Percentiles rank a stretch among this genome's conserved stretches.
phyloP scores from a whole-genome alignment of 306 rosid species.

The Fragaria ananassa region DNA sequence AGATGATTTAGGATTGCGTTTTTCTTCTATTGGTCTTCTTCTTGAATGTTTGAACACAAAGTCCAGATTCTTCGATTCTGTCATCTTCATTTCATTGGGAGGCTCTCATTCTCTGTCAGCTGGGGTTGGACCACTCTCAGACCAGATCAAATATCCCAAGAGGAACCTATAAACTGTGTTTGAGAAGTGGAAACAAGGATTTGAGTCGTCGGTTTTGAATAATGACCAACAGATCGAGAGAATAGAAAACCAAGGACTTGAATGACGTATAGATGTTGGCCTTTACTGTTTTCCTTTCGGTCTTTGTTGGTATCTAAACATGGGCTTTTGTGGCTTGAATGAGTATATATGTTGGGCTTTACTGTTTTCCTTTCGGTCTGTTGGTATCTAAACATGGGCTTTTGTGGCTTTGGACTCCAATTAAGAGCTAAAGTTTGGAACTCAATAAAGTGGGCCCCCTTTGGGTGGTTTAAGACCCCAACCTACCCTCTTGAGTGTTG shows the following conservation, averaged over 20 bases:
- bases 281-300: neutral
- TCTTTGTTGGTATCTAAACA: neutral
- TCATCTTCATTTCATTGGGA: neutral
- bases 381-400: neutral
- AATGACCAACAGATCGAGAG: neutral
- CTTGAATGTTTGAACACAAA: neutral
- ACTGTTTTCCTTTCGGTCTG: neutral
- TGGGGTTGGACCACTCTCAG: slow-evolving; percentile 17
- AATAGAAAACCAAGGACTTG: neutral
- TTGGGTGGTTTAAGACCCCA: neutral
- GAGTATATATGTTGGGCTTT: neutral
- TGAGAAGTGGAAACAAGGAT: slow-evolving; percentile 1
- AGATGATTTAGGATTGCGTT: slow-evolving; percentile 12
- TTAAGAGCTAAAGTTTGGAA: neutral
- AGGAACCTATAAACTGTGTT: neutral
- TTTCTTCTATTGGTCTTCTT: slow-evolving; percentile 6
- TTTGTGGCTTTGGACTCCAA: too few relatives aligned
- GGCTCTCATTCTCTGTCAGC: neutral
- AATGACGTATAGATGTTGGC: neutral
- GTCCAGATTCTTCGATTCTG: neutral
- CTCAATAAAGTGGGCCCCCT: neutral
- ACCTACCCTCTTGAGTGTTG: too few relatives aligned
- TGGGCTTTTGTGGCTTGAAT: too few relatives aligned
- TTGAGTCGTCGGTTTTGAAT: too few relatives aligned
- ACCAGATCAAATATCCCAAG: neutral